A percentile compares a stretch with the other conserved stretches of the same genome.
These are phyloP conservation scores for Candida boidinii DNA, from an alignment of 805 yeast genomes.

Conservation along the genomic window DNA sequence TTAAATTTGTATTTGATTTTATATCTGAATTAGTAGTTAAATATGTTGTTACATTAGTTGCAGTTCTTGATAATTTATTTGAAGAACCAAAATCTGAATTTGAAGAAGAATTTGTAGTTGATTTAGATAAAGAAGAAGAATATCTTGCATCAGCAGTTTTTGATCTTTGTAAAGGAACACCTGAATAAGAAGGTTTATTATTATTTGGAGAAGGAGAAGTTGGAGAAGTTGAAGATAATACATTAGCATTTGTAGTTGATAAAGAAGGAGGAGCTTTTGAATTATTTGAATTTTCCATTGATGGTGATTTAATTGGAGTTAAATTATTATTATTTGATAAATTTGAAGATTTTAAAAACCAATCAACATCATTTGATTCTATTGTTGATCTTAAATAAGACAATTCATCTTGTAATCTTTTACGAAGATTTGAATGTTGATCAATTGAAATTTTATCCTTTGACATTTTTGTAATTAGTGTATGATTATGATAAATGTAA, in stretches of 20 bases:
- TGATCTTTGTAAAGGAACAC: conserved; percentile 12
- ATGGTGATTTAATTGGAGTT: conserved; percentile 18
- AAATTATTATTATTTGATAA: conserved; percentile 4
- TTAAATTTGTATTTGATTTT: no score
- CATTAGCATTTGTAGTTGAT: conserved; percentile 10
- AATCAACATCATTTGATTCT: conserved; percentile 21
- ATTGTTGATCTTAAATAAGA: conserved; percentile 8
- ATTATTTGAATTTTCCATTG: conserved; percentile 14
- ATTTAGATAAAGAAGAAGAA: neutral
- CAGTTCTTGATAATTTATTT: conserved; percentile 14
- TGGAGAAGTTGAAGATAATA: neutral
- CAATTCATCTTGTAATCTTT: conserved; percentile 21
- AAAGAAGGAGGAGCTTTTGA: conserved; percentile 20
- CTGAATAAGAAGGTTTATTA: neutral
- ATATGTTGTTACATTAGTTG: conserved; percentile 22
- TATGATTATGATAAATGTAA: no score
- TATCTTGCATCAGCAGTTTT: conserved; percentile 17
- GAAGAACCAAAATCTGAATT: conserved; percentile 4
- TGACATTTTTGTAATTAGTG: no score
- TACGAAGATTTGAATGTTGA: conserved; percentile 11
- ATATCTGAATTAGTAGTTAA: no score
- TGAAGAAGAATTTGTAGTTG: conserved; percentile 6
- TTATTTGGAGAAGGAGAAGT: neutral
- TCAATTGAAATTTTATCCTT: no score
- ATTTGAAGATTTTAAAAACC: conserved; percentile 19